Conservation (phyloP, 2,329 filamentous ascomycete species). For the Fusarium sp. region DNA sequence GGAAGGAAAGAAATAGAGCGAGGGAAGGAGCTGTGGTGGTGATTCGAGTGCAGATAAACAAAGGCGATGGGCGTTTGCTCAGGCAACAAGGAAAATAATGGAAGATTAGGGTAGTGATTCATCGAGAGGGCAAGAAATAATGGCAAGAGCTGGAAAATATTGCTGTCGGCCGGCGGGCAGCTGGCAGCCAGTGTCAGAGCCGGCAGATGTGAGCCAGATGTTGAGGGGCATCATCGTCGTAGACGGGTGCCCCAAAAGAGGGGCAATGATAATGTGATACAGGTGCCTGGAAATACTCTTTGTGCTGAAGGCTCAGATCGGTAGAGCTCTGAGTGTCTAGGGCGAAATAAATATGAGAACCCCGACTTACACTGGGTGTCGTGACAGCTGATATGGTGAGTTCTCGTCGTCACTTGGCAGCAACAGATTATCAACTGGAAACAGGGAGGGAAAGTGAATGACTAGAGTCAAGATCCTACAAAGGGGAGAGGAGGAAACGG, state of each 20-base stretch:
- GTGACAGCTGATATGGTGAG: not conserved
- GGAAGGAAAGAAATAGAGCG: conserved; percentile 19
- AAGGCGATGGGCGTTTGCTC: conserved; percentile 5
- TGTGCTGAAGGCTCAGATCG: not conserved
- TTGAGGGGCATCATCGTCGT: not conserved
- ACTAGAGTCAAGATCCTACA: not conserved
- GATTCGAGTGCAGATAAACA: conserved; percentile 29
- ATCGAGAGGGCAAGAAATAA: conserved; percentile 9
- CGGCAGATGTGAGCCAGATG: conserved; percentile 4
- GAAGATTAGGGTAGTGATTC: conserved; percentile 33
- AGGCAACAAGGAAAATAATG: not conserved
- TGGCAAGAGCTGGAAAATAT: conserved; percentile 1
- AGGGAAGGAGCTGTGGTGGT: conserved; percentile 1
- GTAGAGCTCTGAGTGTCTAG: not conserved
- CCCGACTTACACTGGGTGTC: conserved; percentile 13
- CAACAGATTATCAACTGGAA: not conserved
- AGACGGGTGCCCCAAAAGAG: not conserved
- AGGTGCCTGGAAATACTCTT: not conserved
- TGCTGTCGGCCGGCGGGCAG: conserved; percentile 20
- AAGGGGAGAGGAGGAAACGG: not conserved
- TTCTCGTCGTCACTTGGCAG: not conserved
- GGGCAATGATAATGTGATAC: not conserved
- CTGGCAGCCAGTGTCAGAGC: conserved; percentile 24
- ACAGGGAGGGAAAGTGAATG: not conserved
- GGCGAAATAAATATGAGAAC: not conserved